Percentiles rank a stretch among this genome's conserved stretches.
Conservation (phyloP, 2,329 filamentous ascomycete species). For the Fusarium transvaalense region DNA sequence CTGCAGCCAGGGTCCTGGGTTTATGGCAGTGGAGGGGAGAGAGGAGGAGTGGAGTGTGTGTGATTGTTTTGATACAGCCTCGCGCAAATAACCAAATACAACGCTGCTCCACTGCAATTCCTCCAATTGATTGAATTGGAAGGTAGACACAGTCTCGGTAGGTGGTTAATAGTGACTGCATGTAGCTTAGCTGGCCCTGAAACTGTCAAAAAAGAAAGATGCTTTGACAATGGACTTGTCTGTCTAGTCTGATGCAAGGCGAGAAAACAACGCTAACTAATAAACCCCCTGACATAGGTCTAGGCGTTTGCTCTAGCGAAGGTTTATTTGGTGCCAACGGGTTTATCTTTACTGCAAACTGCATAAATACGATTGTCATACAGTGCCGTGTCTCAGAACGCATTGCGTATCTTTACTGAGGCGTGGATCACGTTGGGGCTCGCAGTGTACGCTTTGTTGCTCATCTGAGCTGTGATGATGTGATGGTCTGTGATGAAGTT, state of each 20-base stretch:
- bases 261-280: slow-evolving; percentile 26
- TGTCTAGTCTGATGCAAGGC: slow-evolving; percentile 14
- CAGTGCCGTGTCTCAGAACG: slow-evolving; percentile 1
- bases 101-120: slow-evolving; percentile 17
- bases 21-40: neutral
- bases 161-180: too few relatives aligned
- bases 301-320: slow-evolving; percentile 5
- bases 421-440: neutral
- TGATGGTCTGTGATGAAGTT: neutral
- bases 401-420: neutral
- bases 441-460: neutral
- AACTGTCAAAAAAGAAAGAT: neutral
- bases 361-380: slow-evolving; percentile 3
- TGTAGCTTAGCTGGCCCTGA: neutral
- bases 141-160: neutral
- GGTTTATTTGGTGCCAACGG: neutral
- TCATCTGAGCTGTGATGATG: neutral
- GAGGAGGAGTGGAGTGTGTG: neutral
- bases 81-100: slow-evolving; percentile 19
- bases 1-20: slow-evolving; percentile 7
- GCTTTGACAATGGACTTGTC: slow-evolving; percentile 3
- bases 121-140: neutral
- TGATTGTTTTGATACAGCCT: slow-evolving; percentile 4
- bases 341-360: slow-evolving; percentile 28
- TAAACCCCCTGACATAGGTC: neutral